These are phyloP conservation scores for Schwanniomyces yamadae DNA, from an alignment of 805 yeast species.

Conservation along the genomic window DNA sequence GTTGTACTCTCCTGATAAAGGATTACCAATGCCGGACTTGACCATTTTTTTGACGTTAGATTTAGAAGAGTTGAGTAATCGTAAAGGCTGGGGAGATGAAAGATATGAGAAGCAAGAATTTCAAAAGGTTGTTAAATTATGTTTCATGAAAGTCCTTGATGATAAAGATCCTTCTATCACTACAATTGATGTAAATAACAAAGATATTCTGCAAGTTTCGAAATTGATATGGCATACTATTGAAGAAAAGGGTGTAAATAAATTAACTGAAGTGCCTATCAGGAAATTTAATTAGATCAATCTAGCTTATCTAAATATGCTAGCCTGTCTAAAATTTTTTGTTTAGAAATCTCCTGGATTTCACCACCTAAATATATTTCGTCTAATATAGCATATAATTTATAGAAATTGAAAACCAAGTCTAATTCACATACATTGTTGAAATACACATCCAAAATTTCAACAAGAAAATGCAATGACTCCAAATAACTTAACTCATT, in stretches of 20 bases:
- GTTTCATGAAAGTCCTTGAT: conserved; percentile 52
- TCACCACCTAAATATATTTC: conserved; percentile 91
- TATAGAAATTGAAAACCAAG: conserved; percentile 86
- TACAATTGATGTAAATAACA: conserved; percentile 59
- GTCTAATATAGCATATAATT: conserved; percentile 77
- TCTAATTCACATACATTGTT: conserved; percentile 93
- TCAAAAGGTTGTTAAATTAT: conserved; percentile 65
- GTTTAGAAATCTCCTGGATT: conserved; percentile 79
- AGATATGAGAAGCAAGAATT: conserved; percentile 77
- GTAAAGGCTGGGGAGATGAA: conserved; percentile 93
- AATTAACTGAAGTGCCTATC: conserved; percentile 12
- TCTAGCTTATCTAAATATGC: conserved; percentile 63
- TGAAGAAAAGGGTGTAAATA: conserved; percentile 7
- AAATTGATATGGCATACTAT: conserved; percentile 41
- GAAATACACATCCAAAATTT: conserved; percentile 80
- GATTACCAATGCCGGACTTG: conserved; percentile 83
- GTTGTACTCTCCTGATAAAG: conserved; percentile 80
- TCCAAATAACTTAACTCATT: conserved; percentile 83
- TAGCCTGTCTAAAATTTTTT: conserved; percentile 61
- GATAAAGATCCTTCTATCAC: conserved; percentile 29
- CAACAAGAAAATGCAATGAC: conserved; percentile 83
- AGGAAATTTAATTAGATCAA: conserved; percentile 17
- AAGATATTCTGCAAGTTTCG: conserved; percentile 55
- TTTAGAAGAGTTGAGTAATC: conserved; percentile 37
- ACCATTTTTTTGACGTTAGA: conserved; percentile 72